These are phyloP conservation scores for Ganoderma boninense DNA, from an alignment of 1,284 basidiomycete genomes.

Conservation along the genomic window DNA sequence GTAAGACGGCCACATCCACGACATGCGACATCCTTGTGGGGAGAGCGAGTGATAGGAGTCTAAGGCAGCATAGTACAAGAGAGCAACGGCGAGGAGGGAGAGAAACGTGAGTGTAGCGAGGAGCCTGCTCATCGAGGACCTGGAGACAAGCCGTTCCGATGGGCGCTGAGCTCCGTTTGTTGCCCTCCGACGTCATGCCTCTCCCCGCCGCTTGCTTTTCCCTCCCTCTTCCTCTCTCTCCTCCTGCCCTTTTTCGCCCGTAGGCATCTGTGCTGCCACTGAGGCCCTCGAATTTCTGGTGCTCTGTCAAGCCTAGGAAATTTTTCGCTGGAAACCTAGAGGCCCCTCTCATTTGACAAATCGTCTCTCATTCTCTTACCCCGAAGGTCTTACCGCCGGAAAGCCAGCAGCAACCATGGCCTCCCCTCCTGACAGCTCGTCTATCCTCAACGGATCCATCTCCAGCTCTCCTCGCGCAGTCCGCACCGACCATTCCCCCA, in stretches of 20 bases:
- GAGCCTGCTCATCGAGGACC: constrained; percentile 31
- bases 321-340: no score
- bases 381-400: not conserved
- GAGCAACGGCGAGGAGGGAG: constrained; percentile 34
- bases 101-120: constrained; percentile 31
- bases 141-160: constrained; percentile 18
- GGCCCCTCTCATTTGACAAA: not conserved
- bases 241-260: not conserved
- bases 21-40: constrained; percentile 95
- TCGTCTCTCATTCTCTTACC: not conserved
- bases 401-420: constrained; percentile 32
- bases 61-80: constrained; percentile 38
- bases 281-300: not conserved
- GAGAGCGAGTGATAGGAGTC: constrained; percentile 40
- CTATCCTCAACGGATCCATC: constrained; percentile 37
- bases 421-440: constrained; percentile 39
- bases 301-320: no score
- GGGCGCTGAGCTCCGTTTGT: constrained; percentile 24
- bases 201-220: constrained; percentile 22
- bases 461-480: constrained; percentile 55
- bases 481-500: constrained; percentile 44
- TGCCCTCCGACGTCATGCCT: constrained; percentile 31
- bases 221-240: constrained; percentile 18
- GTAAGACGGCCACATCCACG: constrained; percentile 96
- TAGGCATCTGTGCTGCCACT: not conserved